Evolutionary conservation across 2,329 filamentous ascomycete species (phyloP).

Genomic region (Fusarium sp.): DNA sequence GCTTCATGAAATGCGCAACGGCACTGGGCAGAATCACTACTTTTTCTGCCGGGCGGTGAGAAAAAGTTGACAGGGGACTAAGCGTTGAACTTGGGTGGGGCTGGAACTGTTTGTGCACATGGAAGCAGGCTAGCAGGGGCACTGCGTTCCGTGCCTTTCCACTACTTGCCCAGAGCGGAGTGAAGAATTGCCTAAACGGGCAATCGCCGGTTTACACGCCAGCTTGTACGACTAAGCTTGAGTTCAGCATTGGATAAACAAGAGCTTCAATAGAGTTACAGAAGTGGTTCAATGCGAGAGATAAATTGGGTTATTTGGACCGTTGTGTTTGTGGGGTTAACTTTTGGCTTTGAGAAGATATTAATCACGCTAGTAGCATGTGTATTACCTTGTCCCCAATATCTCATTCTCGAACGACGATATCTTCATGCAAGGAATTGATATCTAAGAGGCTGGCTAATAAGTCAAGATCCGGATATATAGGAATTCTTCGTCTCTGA

Average conservation of each 20-base stretch:
- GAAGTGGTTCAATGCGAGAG: neutral
- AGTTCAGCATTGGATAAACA: neutral
- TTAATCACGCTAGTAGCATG: neutral
- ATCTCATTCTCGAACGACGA: too few relatives aligned
- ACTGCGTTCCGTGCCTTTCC: slow-evolving; percentile 6
- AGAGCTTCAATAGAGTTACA: too few relatives aligned
- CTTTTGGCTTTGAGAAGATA: neutral
- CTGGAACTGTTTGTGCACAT: neutral
- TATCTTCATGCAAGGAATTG: too few relatives aligned
- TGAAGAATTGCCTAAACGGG: slow-evolving; percentile 32
- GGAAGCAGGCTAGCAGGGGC: neutral
- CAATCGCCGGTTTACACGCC: slow-evolving; percentile 20
- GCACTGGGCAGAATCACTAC: slow-evolving; percentile 14
- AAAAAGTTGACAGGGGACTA: neutral
- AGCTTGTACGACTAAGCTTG: neutral
- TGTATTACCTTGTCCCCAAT: neutral
- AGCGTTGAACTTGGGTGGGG: neutral
- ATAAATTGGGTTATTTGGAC: neutral
- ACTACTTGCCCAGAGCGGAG: slow-evolving; percentile 3
- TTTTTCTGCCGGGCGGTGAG: slow-evolving; percentile 48
- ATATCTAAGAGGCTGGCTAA: neutral
- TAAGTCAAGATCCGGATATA: too few relatives aligned
- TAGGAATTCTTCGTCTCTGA: too few relatives aligned
- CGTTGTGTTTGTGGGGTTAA: neutral
- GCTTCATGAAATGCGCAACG: slow-evolving; percentile 14